Evolutionary conservation across 306 rosid genomes (phyloP), one percentile per base, ranked within the genome.

Genomic region (Hippophae rhamnoides): DNA sequence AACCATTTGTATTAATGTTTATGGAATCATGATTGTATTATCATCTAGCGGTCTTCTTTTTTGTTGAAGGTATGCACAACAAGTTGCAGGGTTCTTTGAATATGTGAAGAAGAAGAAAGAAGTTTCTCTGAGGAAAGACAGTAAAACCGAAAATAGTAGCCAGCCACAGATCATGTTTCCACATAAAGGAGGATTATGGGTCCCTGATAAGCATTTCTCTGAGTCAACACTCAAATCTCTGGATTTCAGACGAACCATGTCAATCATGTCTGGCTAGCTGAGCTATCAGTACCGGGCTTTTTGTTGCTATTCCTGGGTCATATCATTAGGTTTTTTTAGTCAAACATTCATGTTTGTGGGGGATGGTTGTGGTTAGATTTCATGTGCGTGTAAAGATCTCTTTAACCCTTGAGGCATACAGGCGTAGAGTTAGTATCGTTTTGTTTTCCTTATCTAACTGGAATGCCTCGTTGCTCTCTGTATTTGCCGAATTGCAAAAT

Each of bases 71-170:
- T 87, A 88, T 78, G 98, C 99, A 2, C 89, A 86, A 42, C 99
- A 92, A 76, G 95, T 92, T 56, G 96, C 96, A 0, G 84, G 85
- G 76, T 92, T 92, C 69, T 92, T 92, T 66, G 95, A 86, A 72
- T 92, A 78, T 69, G 99, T 92, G 52, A 92, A 92, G 88, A 85
- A 85, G 54, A 84, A 74, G 81, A 79, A 82, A 11, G 87, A 71
- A 62, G 77, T 60, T 66, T 49, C 82, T 45, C 61, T 79, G 2
- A 46, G 63, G n/a, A 80, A 81, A 59, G 82, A 64, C 48, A 59
- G 62, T n/a, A 73, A 66, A 76, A 81, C 57, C 31, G 69, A 61
- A 43, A 83, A 65, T 44, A 72, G 57, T 61, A 45, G 62, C 72
- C 90, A 76, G 52, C 81, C 72, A 31, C 84, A 80, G 63, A 62